Percentiles rank a stretch among this genome's conserved stretches.
Conservation (phyloP, 1,284 basidiomycete genomes). For the Puccinia coronata region DNA sequence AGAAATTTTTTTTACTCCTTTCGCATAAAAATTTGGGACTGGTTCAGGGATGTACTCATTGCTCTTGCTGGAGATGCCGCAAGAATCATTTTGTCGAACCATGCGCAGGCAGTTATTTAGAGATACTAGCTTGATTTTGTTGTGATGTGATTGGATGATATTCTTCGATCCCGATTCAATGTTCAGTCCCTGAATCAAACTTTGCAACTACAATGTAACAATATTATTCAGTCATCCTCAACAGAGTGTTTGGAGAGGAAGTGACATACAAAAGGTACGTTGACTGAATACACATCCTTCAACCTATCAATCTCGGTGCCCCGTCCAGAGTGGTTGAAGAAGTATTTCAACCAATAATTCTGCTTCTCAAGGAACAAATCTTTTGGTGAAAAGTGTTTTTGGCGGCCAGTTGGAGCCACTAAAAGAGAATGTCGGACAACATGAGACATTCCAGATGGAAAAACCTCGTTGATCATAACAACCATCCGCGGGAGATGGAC, state of each 20-base stretch:
- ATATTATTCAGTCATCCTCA: not conserved
- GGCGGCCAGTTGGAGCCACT: not conserved
- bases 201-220: not conserved
- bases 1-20: too few species aligned
- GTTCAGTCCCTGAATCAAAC: too few species aligned
- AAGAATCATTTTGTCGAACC: not conserved
- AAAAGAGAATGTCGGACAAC: not conserved
- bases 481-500: not conserved
- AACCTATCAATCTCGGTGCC: not conserved
- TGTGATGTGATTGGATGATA: not conserved
- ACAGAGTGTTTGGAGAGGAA: not conserved
- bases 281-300: not conserved
- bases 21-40: too few species aligned
- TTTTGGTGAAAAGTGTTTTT: not conserved
- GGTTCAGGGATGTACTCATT: too few species aligned
- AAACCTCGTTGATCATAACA: not conserved
- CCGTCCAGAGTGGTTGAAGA: not conserved
- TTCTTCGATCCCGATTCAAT: not conserved
- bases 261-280: too few species aligned
- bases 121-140: not conserved
- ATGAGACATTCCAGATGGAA: not conserved
- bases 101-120: not conserved
- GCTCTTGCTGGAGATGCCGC: too few species aligned
- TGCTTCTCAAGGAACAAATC: not conserved
- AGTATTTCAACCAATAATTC: too few species aligned